A percentile compares a stretch with the other conserved stretches of the same genome.
These are phyloP conservation scores for Pogostemon cablin DNA, from an alignment of 257 asterid species.

Conservation along the genomic window DNA sequence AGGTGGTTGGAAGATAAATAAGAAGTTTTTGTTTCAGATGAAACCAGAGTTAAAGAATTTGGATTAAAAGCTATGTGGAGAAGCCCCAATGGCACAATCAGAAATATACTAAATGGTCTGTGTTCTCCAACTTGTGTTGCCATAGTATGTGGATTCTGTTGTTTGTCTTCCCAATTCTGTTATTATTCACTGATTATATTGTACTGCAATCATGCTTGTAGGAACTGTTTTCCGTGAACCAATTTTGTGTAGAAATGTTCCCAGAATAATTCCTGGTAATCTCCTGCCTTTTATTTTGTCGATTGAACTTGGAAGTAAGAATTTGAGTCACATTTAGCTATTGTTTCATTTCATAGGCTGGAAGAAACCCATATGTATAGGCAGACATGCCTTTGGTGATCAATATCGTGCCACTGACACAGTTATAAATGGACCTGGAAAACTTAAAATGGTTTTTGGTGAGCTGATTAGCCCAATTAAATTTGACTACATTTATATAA, in stretches of 20 bases:
- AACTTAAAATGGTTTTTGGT: conserved; percentile 92
- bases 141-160: conserved; percentile 14
- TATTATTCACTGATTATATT: conserved; percentile 24
- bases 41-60: conserved; percentile 80
- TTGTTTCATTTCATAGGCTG: conserved; percentile 60
- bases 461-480: conserved; percentile 34
- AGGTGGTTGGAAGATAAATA: conserved; percentile 10
- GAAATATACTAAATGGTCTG: conserved; percentile 83
- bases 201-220: conserved; percentile 32
- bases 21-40: conserved; percentile 56
- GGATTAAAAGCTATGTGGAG: conserved; percentile 89
- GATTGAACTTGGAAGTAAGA: conserved; percentile 26
- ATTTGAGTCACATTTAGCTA: conserved; percentile 27
- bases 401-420: conserved; percentile 91
- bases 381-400: conserved; percentile 96
- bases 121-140: conserved; percentile 15
- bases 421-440: conserved; percentile 76
- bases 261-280: conserved; percentile 83
- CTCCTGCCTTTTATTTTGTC: conserved; percentile 27
- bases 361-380: conserved; percentile 92
- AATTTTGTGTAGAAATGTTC: conserved; percentile 77
- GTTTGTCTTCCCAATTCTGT: conserved; percentile 8
- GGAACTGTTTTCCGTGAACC: conserved; percentile 98
- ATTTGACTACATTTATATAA: conserved; percentile 13
- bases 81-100: conserved; percentile 95